Percentiles rank a stretch among this genome's conserved stretches.
Evolutionary conservation across 371 early-diverging fungal genomes (phyloP).

Genomic region (Phascolomyces articulosus): DNA sequence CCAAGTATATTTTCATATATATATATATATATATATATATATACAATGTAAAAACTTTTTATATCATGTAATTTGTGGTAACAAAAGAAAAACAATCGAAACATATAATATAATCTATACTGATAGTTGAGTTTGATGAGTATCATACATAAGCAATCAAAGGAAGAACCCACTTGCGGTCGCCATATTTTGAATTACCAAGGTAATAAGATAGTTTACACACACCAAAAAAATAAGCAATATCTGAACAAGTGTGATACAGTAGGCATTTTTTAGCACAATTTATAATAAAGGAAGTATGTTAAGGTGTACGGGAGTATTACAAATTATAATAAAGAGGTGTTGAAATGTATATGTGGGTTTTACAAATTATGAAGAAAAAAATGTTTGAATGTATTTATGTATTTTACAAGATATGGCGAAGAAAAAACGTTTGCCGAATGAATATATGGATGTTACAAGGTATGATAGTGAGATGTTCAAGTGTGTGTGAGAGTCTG

Average conservation of each 20-base stretch:
- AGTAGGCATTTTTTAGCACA: not conserved
- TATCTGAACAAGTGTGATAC: not conserved
- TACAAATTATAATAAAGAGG: not conserved
- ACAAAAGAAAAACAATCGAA: not conserved
- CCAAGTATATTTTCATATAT: not conserved
- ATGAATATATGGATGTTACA: not conserved
- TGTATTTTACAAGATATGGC: not conserved
- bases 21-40: too few species aligned
- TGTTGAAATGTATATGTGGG: not conserved
- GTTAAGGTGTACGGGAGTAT: not conserved
- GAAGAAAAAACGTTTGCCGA: not conserved
- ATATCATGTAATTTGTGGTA: not conserved
- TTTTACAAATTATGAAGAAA: not conserved
- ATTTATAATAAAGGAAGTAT: not conserved
- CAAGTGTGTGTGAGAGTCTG: not conserved
- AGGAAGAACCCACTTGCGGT: not conserved
- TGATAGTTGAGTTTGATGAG: not conserved
- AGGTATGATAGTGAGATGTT: not conserved
- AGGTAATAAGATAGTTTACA: not conserved
- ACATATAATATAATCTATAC: not conserved
- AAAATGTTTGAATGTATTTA: not conserved
- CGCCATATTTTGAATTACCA: not conserved
- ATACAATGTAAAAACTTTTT: not conserved
- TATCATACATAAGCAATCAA: not conserved
- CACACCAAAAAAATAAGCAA: not conserved